Conservation (phyloP, 2,329 filamentous ascomycete genomes). For the Cercospora brassicicola region DNA sequence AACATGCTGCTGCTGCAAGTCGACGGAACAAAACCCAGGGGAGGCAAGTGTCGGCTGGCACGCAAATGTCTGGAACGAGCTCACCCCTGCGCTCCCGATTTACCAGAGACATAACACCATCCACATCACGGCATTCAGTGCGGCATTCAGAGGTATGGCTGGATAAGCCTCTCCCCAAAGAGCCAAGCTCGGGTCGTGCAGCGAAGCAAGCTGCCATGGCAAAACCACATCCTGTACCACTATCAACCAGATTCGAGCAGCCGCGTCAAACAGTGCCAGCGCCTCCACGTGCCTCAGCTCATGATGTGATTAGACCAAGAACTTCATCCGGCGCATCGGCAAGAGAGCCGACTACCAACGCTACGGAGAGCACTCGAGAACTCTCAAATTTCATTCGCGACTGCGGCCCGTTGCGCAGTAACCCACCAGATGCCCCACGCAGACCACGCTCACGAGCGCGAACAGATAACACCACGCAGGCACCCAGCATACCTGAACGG, state of each 20-base stretch:
- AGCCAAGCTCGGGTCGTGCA: constrained; percentile 11
- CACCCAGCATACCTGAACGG: constrained; percentile 7
- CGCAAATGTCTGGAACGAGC: not conserved
- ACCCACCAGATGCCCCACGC: constrained; percentile 26
- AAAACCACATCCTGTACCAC: constrained; percentile 29
- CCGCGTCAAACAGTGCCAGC: constrained; percentile 25
- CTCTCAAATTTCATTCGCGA: constrained; percentile 30
- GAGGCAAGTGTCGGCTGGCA: constrained; percentile 20
- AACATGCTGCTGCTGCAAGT: constrained; percentile 79
- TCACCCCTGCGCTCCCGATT: constrained; percentile 23
- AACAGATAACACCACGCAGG: constrained; percentile 13
- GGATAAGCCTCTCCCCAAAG: constrained; percentile 28
- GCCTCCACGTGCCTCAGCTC: constrained; percentile 13
- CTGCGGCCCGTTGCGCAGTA: constrained; percentile 29
- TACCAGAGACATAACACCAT: constrained; percentile 11
- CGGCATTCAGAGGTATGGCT: constrained; percentile 21
- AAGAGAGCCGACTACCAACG: not conserved
- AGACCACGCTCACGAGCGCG: constrained; percentile 20
- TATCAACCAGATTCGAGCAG: constrained; percentile 28
- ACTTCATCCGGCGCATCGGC: constrained; percentile 20
- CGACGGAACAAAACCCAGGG: constrained; percentile 56
- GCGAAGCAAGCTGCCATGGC: constrained; percentile 19
- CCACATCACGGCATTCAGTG: not conserved
- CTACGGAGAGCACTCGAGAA: constrained; percentile 22
- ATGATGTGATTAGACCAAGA: constrained; percentile 12